These are phyloP conservation scores for Canavalia gladiata DNA, from an alignment of 306 rosid genomes.

Conservation along the genomic window DNA sequence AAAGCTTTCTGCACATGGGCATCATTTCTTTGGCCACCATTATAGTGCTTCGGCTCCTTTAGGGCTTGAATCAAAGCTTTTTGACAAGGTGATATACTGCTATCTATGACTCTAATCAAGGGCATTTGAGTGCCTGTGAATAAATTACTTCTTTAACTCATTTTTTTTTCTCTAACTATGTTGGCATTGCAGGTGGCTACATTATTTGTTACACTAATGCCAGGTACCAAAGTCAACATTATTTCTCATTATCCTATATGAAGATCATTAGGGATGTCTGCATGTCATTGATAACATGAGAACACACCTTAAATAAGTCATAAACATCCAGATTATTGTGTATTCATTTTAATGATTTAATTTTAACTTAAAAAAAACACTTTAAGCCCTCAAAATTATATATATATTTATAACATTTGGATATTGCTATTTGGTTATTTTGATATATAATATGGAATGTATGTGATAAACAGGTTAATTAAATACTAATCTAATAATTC, in stretches of 20 bases:
- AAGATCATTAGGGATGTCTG: conserved; percentile 46
- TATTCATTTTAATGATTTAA: background rate
- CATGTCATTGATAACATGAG: conserved; percentile 25
- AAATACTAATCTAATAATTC: background rate
- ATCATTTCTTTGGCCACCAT: conserved; percentile 40
- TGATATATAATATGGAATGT: background rate
- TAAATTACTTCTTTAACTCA: conserved; percentile 30
- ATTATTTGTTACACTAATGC: conserved; percentile 46
- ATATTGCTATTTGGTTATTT: conserved; percentile 6
- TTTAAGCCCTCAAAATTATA: no score
- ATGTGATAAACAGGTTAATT: background rate
- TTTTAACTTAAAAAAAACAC: no score
- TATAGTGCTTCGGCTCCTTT: conserved; percentile 40
- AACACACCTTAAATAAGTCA: conserved; percentile 1
- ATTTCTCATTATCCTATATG: conserved; percentile 39
- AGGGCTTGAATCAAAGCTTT: conserved; percentile 31
- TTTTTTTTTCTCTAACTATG: background rate
- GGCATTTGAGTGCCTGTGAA: conserved; percentile 1
- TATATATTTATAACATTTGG: no score
- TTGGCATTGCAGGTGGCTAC: conserved; percentile 41
- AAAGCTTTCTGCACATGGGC: conserved; percentile 41
- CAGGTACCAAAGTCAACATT: conserved; percentile 27
- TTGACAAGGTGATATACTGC: conserved; percentile 32
- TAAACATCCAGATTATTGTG: background rate
- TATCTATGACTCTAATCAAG: conserved; percentile 37